These are phyloP conservation scores for Ceratobasidium sp. DNA, from an alignment of 1,284 basidiomycete species.

Conservation along the genomic window DNA sequence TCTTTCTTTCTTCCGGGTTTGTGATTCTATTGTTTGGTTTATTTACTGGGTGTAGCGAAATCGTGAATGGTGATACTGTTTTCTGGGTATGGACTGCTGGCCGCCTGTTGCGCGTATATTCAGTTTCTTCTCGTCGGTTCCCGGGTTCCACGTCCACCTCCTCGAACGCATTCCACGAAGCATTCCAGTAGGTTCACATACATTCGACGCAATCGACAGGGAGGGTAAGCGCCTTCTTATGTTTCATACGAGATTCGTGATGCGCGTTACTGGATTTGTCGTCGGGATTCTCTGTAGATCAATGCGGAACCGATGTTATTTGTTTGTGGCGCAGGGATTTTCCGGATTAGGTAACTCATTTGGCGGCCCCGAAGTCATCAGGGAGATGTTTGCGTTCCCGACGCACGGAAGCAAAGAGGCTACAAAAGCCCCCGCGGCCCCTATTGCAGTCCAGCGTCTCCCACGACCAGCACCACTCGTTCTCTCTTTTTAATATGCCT, in stretches of 20 bases:
- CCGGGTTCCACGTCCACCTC: too few species aligned
- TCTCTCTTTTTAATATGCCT: constrained; percentile 2
- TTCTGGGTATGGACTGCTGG: too few species aligned
- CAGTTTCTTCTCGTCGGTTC: background rate
- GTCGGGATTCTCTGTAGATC: background rate
- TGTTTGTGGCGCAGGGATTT: constrained; percentile 1
- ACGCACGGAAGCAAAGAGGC: constrained; percentile 27
- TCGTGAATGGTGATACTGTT: too few species aligned
- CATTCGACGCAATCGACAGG: background rate
- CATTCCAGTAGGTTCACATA: background rate
- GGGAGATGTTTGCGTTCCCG: constrained; percentile 18
- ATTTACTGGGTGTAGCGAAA: background rate
- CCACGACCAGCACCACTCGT: constrained; percentile 26
- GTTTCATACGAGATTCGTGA: constrained; percentile 12
- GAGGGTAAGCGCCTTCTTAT: background rate
- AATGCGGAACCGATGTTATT: background rate
- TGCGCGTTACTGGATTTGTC: background rate
- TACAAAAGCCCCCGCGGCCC: background rate
- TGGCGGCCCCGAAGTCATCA: constrained; percentile 6
- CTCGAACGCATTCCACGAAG: too few species aligned
- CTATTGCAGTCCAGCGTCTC: constrained; percentile 17
- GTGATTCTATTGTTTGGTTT: background rate
- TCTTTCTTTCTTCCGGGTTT: too few species aligned
- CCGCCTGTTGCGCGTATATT: background rate
- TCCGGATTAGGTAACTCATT: background rate